Conservation (phyloP, 2,329 filamentous ascomycete species). For the Sporothrix euskadiensis region DNA sequence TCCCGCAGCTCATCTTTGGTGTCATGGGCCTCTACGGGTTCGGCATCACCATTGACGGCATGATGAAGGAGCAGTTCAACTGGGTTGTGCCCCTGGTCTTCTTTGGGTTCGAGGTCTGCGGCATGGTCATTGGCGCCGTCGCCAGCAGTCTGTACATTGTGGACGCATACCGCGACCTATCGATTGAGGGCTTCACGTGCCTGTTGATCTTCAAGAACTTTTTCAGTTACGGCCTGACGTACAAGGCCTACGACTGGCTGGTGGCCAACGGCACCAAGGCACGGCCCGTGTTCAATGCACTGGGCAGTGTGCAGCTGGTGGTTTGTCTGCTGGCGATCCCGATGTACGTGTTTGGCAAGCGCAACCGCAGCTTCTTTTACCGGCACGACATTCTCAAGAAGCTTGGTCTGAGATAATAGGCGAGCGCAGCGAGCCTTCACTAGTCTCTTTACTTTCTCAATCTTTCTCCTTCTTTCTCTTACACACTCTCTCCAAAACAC, state of each 20-base stretch:
- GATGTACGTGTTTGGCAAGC: slow-evolving; percentile 76
- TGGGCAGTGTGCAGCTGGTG: slow-evolving; percentile 74
- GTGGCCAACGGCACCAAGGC: slow-evolving; percentile 60
- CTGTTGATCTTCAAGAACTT: slow-evolving; percentile 94
- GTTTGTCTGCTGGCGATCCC: slow-evolving; percentile 75
- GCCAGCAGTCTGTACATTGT: slow-evolving; percentile 85
- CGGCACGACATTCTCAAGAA: slow-evolving; percentile 69
- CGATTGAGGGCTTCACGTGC: slow-evolving; percentile 86
- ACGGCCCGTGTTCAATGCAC: slow-evolving; percentile 61
- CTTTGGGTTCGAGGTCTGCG: slow-evolving; percentile 79
- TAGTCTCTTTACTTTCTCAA: too few relatives aligned
- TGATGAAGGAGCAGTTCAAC: slow-evolving; percentile 57
- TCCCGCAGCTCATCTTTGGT: slow-evolving; percentile 78
- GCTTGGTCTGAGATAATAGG: slow-evolving; percentile 38
- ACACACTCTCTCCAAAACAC: background rate
- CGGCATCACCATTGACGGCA: slow-evolving; percentile 68
- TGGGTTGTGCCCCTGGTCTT: slow-evolving; percentile 78
- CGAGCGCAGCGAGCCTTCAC: background rate
- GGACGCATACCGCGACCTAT: slow-evolving; percentile 84
- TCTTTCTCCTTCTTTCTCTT: background rate
- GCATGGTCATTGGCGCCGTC: slow-evolving; percentile 90
- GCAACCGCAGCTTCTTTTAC: slow-evolving; percentile 71
- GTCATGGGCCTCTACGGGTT: slow-evolving; percentile 82
- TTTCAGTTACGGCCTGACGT: slow-evolving; percentile 84
- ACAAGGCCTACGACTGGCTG: slow-evolving; percentile 82